Conservation (phyloP, 1,284 basidiomycete genomes). For the Pseudozyma sp. region DNA sequence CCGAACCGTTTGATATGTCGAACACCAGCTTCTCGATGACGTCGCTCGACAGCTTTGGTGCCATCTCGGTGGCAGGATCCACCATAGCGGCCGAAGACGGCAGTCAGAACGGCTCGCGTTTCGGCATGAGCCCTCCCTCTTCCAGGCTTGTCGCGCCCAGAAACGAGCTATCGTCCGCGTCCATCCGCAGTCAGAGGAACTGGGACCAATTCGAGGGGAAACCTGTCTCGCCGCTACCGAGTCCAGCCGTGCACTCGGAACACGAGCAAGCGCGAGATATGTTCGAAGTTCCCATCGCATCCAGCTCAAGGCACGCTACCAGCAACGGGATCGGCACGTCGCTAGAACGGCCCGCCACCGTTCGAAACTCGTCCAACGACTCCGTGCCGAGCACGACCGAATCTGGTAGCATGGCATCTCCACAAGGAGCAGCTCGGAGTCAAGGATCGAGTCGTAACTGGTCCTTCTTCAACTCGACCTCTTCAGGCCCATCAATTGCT, state of each 20-base stretch:
- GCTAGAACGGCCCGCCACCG: conserved; percentile 1
- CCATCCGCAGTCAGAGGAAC: conserved; percentile 58
- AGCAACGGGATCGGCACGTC: conserved; percentile 3
- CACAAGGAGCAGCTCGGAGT: conserved; percentile 2
- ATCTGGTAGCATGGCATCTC: conserved; percentile 7
- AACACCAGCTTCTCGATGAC: conserved; percentile 36
- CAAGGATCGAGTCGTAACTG: conserved; percentile 47
- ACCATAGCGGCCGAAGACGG: conserved; percentile 26
- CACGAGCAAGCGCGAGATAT: conserved; percentile 38
- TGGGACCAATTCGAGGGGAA: conserved; percentile 66
- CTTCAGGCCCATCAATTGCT: conserved; percentile 21
- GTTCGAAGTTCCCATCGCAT: conserved; percentile 41
- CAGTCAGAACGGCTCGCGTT: conserved; percentile 30
- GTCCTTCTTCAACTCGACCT: conserved; percentile 54
- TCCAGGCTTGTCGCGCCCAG: conserved; percentile 27
- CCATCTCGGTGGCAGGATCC: conserved; percentile 31
- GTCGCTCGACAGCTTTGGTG: conserved; percentile 39
- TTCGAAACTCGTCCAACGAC: conserved; percentile 13
- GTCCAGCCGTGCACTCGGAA: conserved; percentile 45
- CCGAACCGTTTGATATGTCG: conserved; percentile 13
- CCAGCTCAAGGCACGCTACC: conserved; percentile 9
- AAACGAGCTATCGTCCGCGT: conserved; percentile 52
- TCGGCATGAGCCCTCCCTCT: conserved; percentile 20
- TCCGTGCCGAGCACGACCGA: conserved; percentile 16
- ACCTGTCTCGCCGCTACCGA: conserved; percentile 62